Base-by-base conservation (phyloP, 2,329 filamentous ascomycete genomes). In the Cladobotryum mycophilum region DNA sequence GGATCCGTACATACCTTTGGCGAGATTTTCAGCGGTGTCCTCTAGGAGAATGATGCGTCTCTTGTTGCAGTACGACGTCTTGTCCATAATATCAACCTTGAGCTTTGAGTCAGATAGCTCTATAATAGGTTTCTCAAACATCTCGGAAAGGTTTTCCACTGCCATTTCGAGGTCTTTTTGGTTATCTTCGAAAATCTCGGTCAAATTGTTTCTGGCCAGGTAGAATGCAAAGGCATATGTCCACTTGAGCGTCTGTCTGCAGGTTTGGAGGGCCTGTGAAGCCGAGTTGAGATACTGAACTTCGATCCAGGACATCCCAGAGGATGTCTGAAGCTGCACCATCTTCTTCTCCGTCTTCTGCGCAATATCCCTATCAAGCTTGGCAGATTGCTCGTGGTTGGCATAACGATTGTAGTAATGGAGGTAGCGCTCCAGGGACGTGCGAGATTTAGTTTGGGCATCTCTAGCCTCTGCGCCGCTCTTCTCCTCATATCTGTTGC, bases 381-480 rank as follows among this genome's bases (percentile, higher is more conserved):
- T 92, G 8, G 93, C 93, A 1, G 91, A 96, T 69, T 97, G 93
- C 68, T 99, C 93, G 72, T 99, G 93, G 70, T 99, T 99, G 56
- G 93, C 92, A 64, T 97, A 99, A 45, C 93, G 88, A 66, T 99
- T 99, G 75, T 99, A 99, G 74, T 99, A 99, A 68, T 99, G 91
- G 7, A 99, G 75, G 58, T 99, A 99, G n/a, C 93, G 84, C 68
- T 99, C 92, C 14, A 99, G 75, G 0, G 89, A 96, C 30, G 92
- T 86, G 22, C 93, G 80, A 8, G 89, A 96, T 66, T 86, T 90
- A 2, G 93, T 89, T 67, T 99, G 93, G 1, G 89, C 90, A 67
- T 95, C 90, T 35, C 93, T 80, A 4, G 93, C 93, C 51, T 96
- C 91, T 0, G 83, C 78, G 2, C 93, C 93, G 57, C 89, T 95